Evolutionary conservation across 73 alveolate species (phyloP).

Genomic region (Paramecium pentaurelia): DNA sequence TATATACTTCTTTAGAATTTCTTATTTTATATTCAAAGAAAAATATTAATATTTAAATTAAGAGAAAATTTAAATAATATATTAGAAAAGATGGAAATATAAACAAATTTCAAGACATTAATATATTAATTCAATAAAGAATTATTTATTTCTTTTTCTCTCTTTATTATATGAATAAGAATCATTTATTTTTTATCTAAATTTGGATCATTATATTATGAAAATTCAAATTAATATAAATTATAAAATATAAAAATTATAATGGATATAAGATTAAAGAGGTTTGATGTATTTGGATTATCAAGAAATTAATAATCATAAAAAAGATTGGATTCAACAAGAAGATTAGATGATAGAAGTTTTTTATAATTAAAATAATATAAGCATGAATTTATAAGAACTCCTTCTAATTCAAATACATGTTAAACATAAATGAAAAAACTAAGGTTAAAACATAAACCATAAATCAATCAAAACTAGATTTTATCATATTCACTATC

Average conservation of each 20-base stretch:
- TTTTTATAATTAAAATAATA: constrained; percentile 11
- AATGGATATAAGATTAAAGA: not conserved
- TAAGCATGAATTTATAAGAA: constrained; percentile 14
- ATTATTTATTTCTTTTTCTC: too few relatives aligned
- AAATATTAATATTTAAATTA: too few relatives aligned
- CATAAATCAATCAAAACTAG: not conserved
- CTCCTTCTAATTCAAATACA: not conserved
- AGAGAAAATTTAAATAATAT: too few relatives aligned
- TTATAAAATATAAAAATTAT: not conserved
- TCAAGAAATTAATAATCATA: not conserved
- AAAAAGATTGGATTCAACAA: not conserved
- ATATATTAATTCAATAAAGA: too few relatives aligned
- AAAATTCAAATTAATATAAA: not conserved
- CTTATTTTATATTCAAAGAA: too few relatives aligned
- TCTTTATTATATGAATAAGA: too few relatives aligned
- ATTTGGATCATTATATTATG: not conserved
- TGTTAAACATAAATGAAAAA: not conserved
- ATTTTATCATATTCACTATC: not conserved
- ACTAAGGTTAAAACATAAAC: not conserved
- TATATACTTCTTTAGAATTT: too few relatives aligned
- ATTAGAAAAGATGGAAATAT: not conserved
- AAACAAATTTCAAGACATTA: too few relatives aligned
- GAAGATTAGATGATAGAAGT: constrained; percentile 2
- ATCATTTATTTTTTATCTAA: not conserved
- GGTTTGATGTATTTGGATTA: not conserved